Base-by-base conservation (phyloP, 106 monocot genomes). In the Acanthochlamys bracteata region DNA sequence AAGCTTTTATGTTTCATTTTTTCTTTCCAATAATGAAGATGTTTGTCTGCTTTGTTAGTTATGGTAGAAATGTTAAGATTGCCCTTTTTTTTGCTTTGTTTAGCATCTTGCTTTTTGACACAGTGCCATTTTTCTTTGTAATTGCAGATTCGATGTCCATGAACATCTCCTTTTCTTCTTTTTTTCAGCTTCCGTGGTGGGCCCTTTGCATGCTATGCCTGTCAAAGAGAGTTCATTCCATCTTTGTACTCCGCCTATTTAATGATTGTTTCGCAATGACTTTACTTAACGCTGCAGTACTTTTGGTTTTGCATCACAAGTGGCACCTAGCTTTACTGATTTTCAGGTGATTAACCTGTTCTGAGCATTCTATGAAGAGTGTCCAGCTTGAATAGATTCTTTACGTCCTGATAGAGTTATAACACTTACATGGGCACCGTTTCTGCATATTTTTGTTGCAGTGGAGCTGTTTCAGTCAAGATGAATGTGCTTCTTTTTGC, bases 401-500 rank as follows among this genome's bases (percentile, higher is more conserved):
- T 46, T 46, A 46, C n/a, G n/a, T n/a, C n/a, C n/a, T n/a, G n/a
- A n/a, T n/a, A n/a, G n/a, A n/a, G n/a, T n/a, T n/a, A n/a, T n/a
- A n/a, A n/a, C n/a, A n/a, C n/a, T n/a, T n/a, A n/a, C n/a, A n/a
- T n/a, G n/a, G n/a, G n/a, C n/a, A n/a, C n/a, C 53, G 16, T n/a
- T 6, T 54, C 6, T 19, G 19, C 16, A 54, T 17, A 6, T 54
- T 54, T 42, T 64, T 20, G 41, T 43, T 81, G 40, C 74, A 86
- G 92, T 82, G 88, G 65, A 75, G 92, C 98, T 72, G 88, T 98
- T 24, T 98, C 98, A 53, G 76, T 98, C 55, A 98, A 98, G 80
- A 92, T 92, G 98, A 98, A 92, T 69, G 85, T 98, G 20, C 92
- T 98, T 54, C 85, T 98, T 49, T 98, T 74, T 86, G 88, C 98